phyloP scores from a whole-genome alignment of 2,329 filamentous ascomycete species.

The Aspergillus uvarum region DNA sequence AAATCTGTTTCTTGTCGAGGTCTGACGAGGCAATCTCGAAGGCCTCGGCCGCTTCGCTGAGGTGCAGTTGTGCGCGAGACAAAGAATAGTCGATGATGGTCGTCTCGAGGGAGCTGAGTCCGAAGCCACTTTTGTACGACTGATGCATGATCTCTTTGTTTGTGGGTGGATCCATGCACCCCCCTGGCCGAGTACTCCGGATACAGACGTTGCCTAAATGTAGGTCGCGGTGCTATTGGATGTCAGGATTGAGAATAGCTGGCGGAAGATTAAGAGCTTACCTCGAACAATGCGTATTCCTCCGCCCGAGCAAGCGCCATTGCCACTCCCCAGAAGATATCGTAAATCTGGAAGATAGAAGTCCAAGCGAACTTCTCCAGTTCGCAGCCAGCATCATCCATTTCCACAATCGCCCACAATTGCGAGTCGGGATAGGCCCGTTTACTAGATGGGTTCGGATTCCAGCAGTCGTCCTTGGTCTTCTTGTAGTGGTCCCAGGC shows the following conservation, averaged over 20 bases:
- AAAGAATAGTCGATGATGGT: slow-evolving; percentile 69
- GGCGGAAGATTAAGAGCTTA: slow-evolving; percentile 15
- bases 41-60: slow-evolving; percentile 23
- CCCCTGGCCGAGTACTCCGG: slow-evolving; percentile 34
- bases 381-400: slow-evolving; percentile 64
- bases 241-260: neutral
- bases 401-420: slow-evolving; percentile 64
- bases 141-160: slow-evolving; percentile 31
- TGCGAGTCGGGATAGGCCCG: slow-evolving; percentile 55
- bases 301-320: slow-evolving; percentile 62
- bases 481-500: slow-evolving; percentile 44
- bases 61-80: slow-evolving; percentile 56
- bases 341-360: slow-evolving; percentile 54
- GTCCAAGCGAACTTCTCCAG: slow-evolving; percentile 49
- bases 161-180: slow-evolving; percentile 34
- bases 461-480: slow-evolving; percentile 49
- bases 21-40: slow-evolving; percentile 42
- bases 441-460: slow-evolving; percentile 58
- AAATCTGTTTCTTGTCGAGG: slow-evolving; percentile 45
- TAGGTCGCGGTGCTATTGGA: slow-evolving; percentile 58
- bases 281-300: slow-evolving; percentile 59
- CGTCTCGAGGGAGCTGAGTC: slow-evolving; percentile 57
- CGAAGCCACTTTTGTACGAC: slow-evolving; percentile 45
- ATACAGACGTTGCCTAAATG: slow-evolving; percentile 68
- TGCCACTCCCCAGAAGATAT: slow-evolving; percentile 67